Conservation (phyloP, 306 rosid species). For the Castanea mollissima region DNA sequence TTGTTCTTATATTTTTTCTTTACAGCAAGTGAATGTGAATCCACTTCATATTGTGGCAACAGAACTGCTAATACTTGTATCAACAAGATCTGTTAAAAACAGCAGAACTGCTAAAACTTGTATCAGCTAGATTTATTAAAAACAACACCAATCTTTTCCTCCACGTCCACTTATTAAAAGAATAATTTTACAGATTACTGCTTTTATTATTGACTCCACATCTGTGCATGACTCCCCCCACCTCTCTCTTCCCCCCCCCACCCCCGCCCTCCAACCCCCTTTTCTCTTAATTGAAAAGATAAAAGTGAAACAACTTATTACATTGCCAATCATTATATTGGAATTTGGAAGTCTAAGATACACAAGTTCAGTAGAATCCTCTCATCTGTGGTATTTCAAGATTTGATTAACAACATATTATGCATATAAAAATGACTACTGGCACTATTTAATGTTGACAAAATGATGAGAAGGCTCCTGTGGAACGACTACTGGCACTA, state of each 20-base stretch:
- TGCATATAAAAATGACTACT: not conserved
- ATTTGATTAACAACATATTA: not conserved
- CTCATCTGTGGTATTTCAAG: not conserved
- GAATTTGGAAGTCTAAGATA: not conserved
- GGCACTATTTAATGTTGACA: not conserved
- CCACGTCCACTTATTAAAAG: not conserved
- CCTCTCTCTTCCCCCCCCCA: too few relatives aligned
- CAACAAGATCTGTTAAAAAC: not conserved
- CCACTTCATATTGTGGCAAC: not conserved
- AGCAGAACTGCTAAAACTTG: not conserved
- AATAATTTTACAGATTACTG: not conserved
- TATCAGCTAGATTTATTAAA: not conserved
- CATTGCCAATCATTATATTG: not conserved
- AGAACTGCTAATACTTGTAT: not conserved
- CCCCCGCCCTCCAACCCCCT: too few relatives aligned
- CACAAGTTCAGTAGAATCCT: not conserved
- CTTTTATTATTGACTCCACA: not conserved
- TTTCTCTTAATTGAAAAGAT: too few relatives aligned
- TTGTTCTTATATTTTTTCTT: not conserved
- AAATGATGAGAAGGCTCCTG: not conserved
- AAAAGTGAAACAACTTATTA: not conserved
- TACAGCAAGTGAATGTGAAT: not conserved
- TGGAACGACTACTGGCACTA: not conserved
- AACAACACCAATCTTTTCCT: not conserved
- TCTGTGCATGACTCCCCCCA: not conserved